Evolutionary conservation across 148 eudicot species (phyloP).

Genomic region (Camellia sinensis): DNA sequence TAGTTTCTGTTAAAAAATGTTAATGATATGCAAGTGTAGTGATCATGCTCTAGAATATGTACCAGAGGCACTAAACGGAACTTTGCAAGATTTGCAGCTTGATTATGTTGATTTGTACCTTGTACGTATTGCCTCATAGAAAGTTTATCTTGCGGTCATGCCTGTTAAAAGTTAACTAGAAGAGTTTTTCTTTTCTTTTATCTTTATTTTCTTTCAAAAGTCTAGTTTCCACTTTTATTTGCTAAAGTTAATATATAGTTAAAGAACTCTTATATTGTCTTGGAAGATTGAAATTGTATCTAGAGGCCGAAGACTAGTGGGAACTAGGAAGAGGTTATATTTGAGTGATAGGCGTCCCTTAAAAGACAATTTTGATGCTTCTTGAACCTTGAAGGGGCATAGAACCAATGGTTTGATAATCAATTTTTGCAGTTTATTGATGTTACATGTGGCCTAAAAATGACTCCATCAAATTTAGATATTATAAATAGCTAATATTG

Average conservation of each 20-base stretch:
- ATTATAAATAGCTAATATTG: too few species aligned
- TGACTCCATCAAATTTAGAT: neutral
- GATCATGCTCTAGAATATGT: conserved; percentile 63
- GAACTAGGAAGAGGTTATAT: neutral
- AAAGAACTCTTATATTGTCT: too few species aligned
- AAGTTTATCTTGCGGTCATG: neutral
- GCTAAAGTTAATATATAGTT: neutral
- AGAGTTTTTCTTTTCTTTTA: too few species aligned
- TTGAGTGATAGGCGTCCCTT: too few species aligned
- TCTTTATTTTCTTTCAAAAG: too few species aligned
- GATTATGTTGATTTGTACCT: conserved; percentile 62
- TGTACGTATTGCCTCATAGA: conserved; percentile 29
- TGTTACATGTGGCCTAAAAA: neutral
- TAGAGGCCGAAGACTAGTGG: too few species aligned
- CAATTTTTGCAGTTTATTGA: neutral
- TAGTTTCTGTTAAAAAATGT: neutral
- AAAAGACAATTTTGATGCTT: neutral
- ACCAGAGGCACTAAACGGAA: conserved; percentile 44
- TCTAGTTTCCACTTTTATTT: too few species aligned
- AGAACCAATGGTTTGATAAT: neutral
- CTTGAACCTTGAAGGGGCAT: neutral
- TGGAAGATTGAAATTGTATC: too few species aligned
- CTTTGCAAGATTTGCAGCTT: conserved; percentile 55
- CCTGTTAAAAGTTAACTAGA: too few species aligned
- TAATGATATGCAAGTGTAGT: conserved; percentile 38